These are phyloP conservation scores for Athelia psychrophila DNA, from an alignment of 1,284 basidiomycete species.

Conservation along the genomic window DNA sequence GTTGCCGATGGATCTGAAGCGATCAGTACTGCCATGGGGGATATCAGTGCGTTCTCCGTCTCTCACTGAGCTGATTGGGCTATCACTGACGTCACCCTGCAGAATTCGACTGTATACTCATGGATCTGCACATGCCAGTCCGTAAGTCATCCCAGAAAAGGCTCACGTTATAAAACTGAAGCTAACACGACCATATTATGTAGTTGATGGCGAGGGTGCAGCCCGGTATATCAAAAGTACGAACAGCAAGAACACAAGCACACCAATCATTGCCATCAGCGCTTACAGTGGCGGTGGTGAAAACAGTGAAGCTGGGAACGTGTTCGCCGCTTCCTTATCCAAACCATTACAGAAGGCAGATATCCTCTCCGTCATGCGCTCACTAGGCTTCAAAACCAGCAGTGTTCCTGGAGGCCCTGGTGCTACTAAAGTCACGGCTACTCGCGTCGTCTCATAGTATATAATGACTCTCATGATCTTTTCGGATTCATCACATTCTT, in stretches of 20 bases:
- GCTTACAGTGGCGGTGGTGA: slow-evolving; percentile 74
- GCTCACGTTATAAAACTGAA: slow-evolving; percentile 1
- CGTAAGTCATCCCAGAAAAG: slow-evolving; percentile 48
- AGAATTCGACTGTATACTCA: slow-evolving; percentile 89
- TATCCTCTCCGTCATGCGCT: slow-evolving; percentile 74
- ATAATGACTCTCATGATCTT: slow-evolving; percentile 29
- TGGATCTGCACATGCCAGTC: slow-evolving; percentile 90
- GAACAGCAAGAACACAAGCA: slow-evolving; percentile 86
- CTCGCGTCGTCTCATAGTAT: slow-evolving; percentile 24
- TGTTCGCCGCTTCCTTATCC: slow-evolving; percentile 83
- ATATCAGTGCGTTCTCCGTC: slow-evolving; percentile 68
- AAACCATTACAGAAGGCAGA: slow-evolving; percentile 90
- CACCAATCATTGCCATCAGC: slow-evolving; percentile 91
- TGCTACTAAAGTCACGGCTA: slow-evolving; percentile 46
- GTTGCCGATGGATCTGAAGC: slow-evolving; percentile 97
- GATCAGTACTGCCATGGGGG: slow-evolving; percentile 94
- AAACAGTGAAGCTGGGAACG: slow-evolving; percentile 57
- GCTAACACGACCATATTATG: slow-evolving; percentile 1
- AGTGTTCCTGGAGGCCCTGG: slow-evolving; percentile 56
- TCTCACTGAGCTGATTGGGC: too few species aligned
- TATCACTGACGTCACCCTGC: slow-evolving; percentile 15
- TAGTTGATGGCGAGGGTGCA: slow-evolving; percentile 90
- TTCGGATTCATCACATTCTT: slow-evolving; percentile 24
- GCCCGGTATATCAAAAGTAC: slow-evolving; percentile 93
- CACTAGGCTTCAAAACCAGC: slow-evolving; percentile 88